A percentile compares a stretch with the other conserved stretches of the same genome.
Evolutionary conservation across 1,139 yeast genomes (phyloP).

Genomic region (Komagataea norvegica): DNA sequence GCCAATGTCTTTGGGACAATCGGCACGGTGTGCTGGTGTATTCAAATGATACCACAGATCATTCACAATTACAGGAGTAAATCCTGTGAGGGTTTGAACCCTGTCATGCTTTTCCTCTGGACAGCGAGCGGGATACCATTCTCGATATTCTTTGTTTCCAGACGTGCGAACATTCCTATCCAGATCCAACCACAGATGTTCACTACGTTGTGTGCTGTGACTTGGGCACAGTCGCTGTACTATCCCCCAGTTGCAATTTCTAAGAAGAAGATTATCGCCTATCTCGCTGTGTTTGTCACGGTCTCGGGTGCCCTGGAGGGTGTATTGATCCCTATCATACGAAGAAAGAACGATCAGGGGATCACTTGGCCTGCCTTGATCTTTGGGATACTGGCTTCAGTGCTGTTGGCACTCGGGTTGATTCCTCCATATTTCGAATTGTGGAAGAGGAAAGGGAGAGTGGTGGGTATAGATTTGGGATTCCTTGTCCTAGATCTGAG

Average conservation of each 20-base stretch:
- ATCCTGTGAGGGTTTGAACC: conserved; percentile 72
- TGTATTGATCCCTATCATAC: conserved; percentile 61
- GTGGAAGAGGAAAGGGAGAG: conserved; percentile 65
- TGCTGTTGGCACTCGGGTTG: conserved; percentile 64
- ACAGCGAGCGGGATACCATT: conserved; percentile 74
- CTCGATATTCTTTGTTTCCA: conserved; percentile 65
- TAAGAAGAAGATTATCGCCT: conserved; percentile 31
- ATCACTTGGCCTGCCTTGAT: conserved; percentile 64
- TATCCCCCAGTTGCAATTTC: conserved; percentile 58
- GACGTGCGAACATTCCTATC: conserved; percentile 62
- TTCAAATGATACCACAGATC: conserved; percentile 78
- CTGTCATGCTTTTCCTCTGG: conserved; percentile 73
- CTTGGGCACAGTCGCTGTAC: conserved; percentile 65
- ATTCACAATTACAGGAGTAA: conserved; percentile 61
- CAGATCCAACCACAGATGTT: conserved; percentile 77
- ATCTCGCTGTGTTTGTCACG: conserved; percentile 36
- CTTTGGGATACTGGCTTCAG: conserved; percentile 67
- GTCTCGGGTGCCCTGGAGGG: conserved; percentile 53
- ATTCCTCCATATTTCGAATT: conserved; percentile 83
- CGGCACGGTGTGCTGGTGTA: conserved; percentile 82
- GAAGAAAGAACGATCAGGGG: conserved; percentile 46
- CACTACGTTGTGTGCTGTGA: conserved; percentile 53
- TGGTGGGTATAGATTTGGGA: conserved; percentile 75
- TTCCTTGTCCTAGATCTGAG: conserved; percentile 61
- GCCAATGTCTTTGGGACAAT: conserved; percentile 72